Evolutionary conservation across 2,329 filamentous ascomycete species (phyloP).

Genomic region (Colletotrichum trifolii): DNA sequence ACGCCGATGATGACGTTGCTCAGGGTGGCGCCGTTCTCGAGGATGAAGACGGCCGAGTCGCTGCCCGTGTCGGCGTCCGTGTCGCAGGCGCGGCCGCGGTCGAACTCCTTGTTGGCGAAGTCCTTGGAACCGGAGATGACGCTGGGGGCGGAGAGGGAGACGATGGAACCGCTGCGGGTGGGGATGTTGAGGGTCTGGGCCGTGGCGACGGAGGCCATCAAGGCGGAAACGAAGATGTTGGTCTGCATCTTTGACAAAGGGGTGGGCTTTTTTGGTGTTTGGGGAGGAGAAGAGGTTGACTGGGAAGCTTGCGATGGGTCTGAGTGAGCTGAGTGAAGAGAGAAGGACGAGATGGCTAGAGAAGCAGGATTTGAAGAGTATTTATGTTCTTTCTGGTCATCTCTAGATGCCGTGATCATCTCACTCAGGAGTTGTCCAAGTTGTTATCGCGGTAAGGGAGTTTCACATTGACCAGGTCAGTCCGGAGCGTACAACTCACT

Average conservation of each 20-base stretch:
- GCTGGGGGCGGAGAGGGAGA: conserved; percentile 38
- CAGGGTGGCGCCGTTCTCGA: conserved; percentile 61
- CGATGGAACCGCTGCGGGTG: conserved; percentile 39
- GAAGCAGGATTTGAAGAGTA: not conserved
- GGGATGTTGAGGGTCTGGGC: conserved; percentile 41
- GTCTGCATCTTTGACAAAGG: conserved; percentile 23
- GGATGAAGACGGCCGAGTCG: conserved; percentile 59
- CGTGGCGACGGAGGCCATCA: conserved; percentile 31
- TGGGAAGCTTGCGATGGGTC: not conserved
- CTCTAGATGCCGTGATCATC: conserved; percentile 3
- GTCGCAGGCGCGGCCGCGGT: conserved; percentile 38
- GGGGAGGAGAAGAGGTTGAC: not conserved
- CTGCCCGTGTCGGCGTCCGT: conserved; percentile 38
- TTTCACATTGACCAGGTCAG: conserved; percentile 27
- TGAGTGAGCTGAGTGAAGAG: not conserved
- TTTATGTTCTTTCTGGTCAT: conserved; percentile 13
- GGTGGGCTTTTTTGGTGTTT: not conserved
- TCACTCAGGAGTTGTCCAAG: not conserved
- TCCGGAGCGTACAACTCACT: not conserved
- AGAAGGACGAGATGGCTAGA: not conserved
- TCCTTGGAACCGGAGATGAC: conserved; percentile 38
- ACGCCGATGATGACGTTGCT: conserved; percentile 65
- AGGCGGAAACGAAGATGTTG: conserved; percentile 28
- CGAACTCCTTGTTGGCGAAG: conserved; percentile 39
- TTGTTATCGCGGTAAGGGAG: conserved; percentile 3